Evolutionary conservation across 139 green algal species (phyloP).

Genomic region (Chlorella sp.): DNA sequence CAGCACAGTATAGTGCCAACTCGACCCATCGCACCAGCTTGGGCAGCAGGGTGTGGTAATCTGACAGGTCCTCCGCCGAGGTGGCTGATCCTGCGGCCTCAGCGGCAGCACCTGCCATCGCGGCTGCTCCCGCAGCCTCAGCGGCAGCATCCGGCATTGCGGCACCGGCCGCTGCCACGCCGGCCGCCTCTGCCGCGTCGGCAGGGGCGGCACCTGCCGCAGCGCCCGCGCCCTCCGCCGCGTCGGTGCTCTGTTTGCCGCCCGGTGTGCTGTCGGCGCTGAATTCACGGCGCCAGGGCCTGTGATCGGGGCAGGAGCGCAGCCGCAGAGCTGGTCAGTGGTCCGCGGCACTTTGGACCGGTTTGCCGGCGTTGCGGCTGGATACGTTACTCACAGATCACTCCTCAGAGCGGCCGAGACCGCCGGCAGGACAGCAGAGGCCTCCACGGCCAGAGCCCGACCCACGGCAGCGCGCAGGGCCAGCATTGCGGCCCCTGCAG

Average conservation of each 20-base stretch:
- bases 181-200: neutral
- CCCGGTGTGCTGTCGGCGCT: neutral
- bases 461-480: too few species aligned
- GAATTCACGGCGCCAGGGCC: neutral
- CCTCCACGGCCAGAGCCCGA: too few species aligned
- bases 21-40: neutral
- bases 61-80: neutral
- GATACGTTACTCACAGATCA: too few species aligned
- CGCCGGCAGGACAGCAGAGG: too few species aligned
- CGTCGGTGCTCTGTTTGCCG: neutral
- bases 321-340: too few species aligned
- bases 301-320: neutral
- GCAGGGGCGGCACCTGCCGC: neutral
- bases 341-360: too few species aligned
- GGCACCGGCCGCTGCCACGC: neutral
- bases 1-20: too few species aligned
- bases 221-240: neutral
- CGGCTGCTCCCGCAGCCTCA: neutral
- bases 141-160: too few species aligned
- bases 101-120: neutral
- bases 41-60: conserved; percentile 7
- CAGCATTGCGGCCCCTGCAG: too few species aligned
- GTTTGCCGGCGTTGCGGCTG: too few species aligned
- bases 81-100: neutral
- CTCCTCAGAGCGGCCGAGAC: too few species aligned